Evolutionary conservation across 2,329 filamentous ascomycete species (phyloP), one percentile per base, ranked within the genome.

Genomic region (Talaromyces verruculosus): DNA sequence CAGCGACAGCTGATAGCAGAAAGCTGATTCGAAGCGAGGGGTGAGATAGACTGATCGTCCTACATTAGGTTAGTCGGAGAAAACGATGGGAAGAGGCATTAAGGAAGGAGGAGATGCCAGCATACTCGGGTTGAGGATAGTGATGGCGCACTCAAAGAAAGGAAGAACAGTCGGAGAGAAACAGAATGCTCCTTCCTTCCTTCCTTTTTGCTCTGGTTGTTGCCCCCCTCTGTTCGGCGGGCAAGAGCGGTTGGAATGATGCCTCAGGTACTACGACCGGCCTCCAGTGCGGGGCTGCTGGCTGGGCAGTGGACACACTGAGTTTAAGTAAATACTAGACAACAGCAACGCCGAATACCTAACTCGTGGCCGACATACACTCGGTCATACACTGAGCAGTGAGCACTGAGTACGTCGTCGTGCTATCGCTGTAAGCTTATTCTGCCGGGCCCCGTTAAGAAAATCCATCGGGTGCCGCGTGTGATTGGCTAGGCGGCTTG

Each of bases 221-320:
- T 53, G 5, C 41, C 43, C 33, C 53, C 53, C n/a, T 39, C 53
- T 5, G 33, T 57, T 39, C 53, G 33, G 53, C 53, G 33, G 53
- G 53, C 53, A 57, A 13, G 33, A 15, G 28, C 51, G 51, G 53
- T 37, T 57, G 53, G 53, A 37, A 57, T 57, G 53, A 57, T 57
- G 53, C 53, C 53, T 57, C 53, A 57, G 53, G 30, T 25, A 57
- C 53, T 33, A n/a, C 17, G 1, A n/a, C 49, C 28, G 49, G 1
- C 3, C 28, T 25, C 33, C 30, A 57, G 53, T 57, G 53, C 53
- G 53, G 53, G 53, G 53, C 51, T 55, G 28, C 13, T 13, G 10
- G 30, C n/a, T 53, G n/a, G 33, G 30, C 53, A 51, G 47, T 51
- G 41, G 41, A 45, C 41, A 45, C 41, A 10, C 33, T 37, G n/a